Base-by-base conservation (phyloP, 345 rosid species). In the Triadica sebifera region DNA sequence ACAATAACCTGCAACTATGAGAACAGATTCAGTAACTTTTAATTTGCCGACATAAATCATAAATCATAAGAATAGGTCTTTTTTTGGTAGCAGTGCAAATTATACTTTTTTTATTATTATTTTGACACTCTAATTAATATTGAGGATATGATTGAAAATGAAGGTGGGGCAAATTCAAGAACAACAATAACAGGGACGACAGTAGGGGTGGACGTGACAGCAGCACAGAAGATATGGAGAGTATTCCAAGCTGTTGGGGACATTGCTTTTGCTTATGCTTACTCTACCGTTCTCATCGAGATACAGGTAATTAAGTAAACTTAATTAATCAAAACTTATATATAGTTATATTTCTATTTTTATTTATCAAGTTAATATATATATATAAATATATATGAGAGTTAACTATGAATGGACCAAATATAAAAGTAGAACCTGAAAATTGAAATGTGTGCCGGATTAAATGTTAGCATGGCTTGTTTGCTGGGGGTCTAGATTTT, bases 191-290 rank as follows among this genome's bases (percentile, higher is more conserved):
- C 92, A 0, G 97, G 98, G 39, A 75, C 76, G 8, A 69, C 75
- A 16, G 85, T 90, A 20, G 94, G 93, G 0, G 82, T 88, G 12
- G 94, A 90, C 71, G 94, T 91, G 75, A 70, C 97, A 24, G 89
- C 83, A 34, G 70, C 90, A 0, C 87, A 90, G 73, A 94, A 94
- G 84, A 82, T 92, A n/a, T 91, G 97, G 98, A 85, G 77, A 53
- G 74, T 91, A 9, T 90, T 94, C 78, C 94, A 86, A 75, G 89
- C 97, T 0, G 71, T 91, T 7, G 97, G 98, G 17, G 87, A 94
- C 72, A 84, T 94, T 34, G 96, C 98, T 13, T 94, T 94, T 79
- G 96, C 98, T 46, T 94, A 89, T 65, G 92, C 96, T 24, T 94
- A 63, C 80, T 87, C 97, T 8, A 88, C 90, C 2, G 89, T 94